Percentiles rank a stretch among this genome's conserved stretches.
Evolutionary conservation across 2,329 filamentous ascomycete species (phyloP).

Genomic region (Bimuria novae-zelandiae): DNA sequence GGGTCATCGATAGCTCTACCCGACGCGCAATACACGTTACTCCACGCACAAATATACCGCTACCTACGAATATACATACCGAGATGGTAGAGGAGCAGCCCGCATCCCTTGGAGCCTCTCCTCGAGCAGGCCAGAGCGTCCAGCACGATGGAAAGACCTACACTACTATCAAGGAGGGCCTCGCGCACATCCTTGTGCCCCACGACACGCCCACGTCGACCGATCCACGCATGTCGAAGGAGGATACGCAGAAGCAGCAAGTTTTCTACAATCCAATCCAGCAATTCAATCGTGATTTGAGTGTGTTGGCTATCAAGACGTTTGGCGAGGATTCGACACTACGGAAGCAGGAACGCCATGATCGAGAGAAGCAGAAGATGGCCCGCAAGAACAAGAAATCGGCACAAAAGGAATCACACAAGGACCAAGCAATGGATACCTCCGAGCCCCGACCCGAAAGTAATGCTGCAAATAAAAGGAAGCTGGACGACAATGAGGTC

Average conservation of each 20-base stretch:
- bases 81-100: slow-evolving; percentile 16
- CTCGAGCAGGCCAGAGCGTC: slow-evolving; percentile 38
- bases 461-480: slow-evolving; percentile 30
- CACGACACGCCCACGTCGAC: slow-evolving; percentile 54
- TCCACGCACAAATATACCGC: slow-evolving; percentile 22
- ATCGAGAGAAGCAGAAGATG: slow-evolving; percentile 47
- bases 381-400: slow-evolving; percentile 29
- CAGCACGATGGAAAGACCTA: slow-evolving; percentile 58
- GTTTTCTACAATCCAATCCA: slow-evolving; percentile 99
- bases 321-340: slow-evolving; percentile 73
- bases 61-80: background rate
- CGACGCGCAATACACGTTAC: slow-evolving; percentile 25
- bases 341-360: slow-evolving; percentile 50
- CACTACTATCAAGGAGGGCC: slow-evolving; percentile 67
- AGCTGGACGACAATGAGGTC: slow-evolving; percentile 23
- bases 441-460: slow-evolving; percentile 9
- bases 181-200: slow-evolving; percentile 70
- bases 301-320: slow-evolving; percentile 86
- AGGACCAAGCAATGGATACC: background rate
- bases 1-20: slow-evolving; percentile 31
- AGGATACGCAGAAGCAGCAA: slow-evolving; percentile 64
- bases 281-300: slow-evolving; percentile 96
- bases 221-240: slow-evolving; percentile 54
- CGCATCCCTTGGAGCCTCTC: slow-evolving; percentile 34
- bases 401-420: slow-evolving; percentile 12